A percentile compares a stretch with the other conserved stretches of the same genome.
phyloP scores from a whole-genome alignment of 176 grass and related monocot genomes.

The Tillandsia fasciculata region DNA sequence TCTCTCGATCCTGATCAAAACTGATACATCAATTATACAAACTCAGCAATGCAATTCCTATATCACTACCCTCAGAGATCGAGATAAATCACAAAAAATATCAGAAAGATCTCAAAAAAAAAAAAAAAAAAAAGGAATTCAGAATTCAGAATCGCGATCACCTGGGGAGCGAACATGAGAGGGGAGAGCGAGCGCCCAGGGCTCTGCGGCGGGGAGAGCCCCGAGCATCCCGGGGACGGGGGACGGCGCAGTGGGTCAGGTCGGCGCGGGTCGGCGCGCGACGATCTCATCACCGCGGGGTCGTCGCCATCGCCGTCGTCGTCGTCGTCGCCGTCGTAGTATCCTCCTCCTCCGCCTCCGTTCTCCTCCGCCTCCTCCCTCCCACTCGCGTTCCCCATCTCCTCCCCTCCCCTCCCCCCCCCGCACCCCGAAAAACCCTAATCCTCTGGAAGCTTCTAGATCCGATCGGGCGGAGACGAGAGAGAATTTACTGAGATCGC shows the following conservation, averaged over 20 bases:
- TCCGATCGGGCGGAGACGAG: neutral
- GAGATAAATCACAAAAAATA: neutral
- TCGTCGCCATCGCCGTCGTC: slow-evolving; percentile 33
- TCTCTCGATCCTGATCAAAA: no score
- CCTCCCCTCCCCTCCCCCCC: slow-evolving; percentile 40
- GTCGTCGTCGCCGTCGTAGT: slow-evolving; percentile 1
- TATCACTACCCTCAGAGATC: no score
- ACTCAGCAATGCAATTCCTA: no score
- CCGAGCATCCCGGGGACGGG: slow-evolving; percentile 33
- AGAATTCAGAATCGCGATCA: slow-evolving; percentile 28
- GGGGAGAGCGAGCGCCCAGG: slow-evolving; percentile 75
- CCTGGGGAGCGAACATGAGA: slow-evolving; percentile 97
- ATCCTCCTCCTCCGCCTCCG: slow-evolving; percentile 7
- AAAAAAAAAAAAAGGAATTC: neutral
- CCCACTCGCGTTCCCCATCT: slow-evolving; percentile 86
- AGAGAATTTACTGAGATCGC: neutral
- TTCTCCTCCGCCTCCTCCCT: slow-evolving; percentile 52
- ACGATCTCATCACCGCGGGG: slow-evolving; percentile 35
- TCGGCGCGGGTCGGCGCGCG: slow-evolving; percentile 31
- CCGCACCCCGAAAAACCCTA: slow-evolving; percentile 1
- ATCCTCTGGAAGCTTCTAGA: neutral
- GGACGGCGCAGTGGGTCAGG: slow-evolving; percentile 29
- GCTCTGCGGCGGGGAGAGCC: slow-evolving; percentile 53
- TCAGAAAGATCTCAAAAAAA: neutral
- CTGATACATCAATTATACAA: no score